Conservation (phyloP, 495 filamentous ascomycete species). For the Penicillium cinerascens region DNA sequence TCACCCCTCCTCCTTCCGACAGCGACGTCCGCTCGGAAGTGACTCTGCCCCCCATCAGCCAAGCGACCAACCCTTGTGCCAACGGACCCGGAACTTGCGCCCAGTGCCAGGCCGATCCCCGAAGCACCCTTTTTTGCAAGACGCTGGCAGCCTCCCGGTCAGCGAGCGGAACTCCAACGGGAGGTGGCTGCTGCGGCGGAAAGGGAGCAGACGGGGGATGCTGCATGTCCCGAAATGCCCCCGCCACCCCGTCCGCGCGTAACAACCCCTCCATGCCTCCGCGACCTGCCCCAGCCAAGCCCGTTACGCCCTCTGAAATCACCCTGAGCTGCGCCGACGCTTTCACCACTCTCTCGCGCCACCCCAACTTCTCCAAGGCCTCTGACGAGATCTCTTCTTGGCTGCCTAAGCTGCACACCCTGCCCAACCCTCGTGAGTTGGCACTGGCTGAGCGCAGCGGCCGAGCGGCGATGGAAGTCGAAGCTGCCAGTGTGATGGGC, state of each 20-base stretch:
- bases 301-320: conserved; percentile 28
- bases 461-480: conserved; percentile 69
- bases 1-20: conserved; percentile 69
- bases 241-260: conserved; percentile 24
- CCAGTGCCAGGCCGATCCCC: conserved; percentile 73
- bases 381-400: conserved; percentile 70
- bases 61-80: conserved; percentile 53
- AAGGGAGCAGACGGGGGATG: conserved; percentile 51
- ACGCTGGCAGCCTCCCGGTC: conserved; percentile 65
- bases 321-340: conserved; percentile 70
- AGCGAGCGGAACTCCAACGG: conserved; percentile 43
- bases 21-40: conserved; percentile 52
- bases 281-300: conserved; percentile 25
- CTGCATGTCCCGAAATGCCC: conserved; percentile 38
- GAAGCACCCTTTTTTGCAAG: conserved; percentile 81
- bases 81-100: conserved; percentile 77
- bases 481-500: conserved; percentile 82
- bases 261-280: conserved; percentile 25
- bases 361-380: conserved; percentile 74
- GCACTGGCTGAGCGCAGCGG: conserved; percentile 24
- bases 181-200: conserved; percentile 51
- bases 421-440: conserved; percentile 43
- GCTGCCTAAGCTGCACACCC: conserved; percentile 68
- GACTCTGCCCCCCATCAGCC: conserved; percentile 37
- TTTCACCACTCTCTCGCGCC: conserved; percentile 76